Percentiles rank a stretch among this genome's conserved stretches.
Conservation (phyloP, 176 grass and related monocot species). For the Eremochloa ophiuroides region DNA sequence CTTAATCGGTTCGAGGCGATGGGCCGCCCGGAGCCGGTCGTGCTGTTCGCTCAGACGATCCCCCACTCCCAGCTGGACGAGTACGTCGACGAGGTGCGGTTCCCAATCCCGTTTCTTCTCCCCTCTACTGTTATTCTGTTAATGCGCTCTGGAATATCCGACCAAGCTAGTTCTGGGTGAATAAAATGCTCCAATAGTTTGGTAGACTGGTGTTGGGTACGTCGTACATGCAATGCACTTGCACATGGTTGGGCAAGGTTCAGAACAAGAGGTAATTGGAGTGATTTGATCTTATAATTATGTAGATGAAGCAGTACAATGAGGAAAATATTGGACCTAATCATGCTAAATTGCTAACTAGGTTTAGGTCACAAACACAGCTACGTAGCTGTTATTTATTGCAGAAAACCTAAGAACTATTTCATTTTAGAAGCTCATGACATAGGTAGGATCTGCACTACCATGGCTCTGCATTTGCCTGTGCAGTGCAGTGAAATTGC, state of each 20-base stretch:
- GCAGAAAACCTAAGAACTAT: background rate
- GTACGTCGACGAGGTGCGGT: conserved; percentile 92
- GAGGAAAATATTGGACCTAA: background rate
- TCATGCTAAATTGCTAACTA: background rate
- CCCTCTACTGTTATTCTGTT: background rate
- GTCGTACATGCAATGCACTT: background rate
- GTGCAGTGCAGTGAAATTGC: background rate
- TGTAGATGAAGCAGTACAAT: background rate
- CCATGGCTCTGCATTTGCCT: background rate
- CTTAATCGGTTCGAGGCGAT: conserved; percentile 24
- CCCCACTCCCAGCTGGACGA: conserved; percentile 89
- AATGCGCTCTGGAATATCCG: background rate
- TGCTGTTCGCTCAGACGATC: conserved; percentile 93
- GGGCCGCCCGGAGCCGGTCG: conserved; percentile 89
- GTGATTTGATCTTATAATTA: background rate
- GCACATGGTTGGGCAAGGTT: background rate
- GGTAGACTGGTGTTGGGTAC: background rate
- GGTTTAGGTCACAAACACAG: conserved; percentile 1
- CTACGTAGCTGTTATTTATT: background rate
- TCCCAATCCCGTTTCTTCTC: background rate
- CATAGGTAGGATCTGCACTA: background rate
- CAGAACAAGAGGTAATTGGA: background rate
- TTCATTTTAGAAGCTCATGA: background rate
- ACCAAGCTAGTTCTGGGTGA: background rate
- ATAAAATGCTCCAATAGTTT: background rate